Base-by-base conservation (phyloP, 768 basidiomycete species). In the Boletellus sp. region DNA sequence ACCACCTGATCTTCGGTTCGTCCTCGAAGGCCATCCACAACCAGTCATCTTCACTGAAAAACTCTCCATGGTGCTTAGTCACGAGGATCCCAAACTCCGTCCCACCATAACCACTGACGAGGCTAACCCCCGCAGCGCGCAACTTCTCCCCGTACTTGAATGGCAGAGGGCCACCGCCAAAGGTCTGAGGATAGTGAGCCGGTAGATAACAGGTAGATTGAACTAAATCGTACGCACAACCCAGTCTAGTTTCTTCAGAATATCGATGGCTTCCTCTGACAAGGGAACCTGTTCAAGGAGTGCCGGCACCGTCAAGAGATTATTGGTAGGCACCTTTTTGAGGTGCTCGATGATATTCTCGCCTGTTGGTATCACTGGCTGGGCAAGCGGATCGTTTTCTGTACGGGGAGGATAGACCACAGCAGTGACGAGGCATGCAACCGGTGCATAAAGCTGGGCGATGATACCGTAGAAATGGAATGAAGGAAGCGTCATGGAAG, bases 151-250 rank as follows among this genome's bases (percentile, higher is more conserved):
- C 75, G 1, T 65, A 53, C 3, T 58, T 61, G 45, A 67, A 54
- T 12, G 70, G 65, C 5, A 77, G 42, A 9, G 73, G 68, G 0
- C 72, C 74, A n/a, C 75, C 74, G 11, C 66, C 71, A 39, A 58
- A 75, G 0, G 56, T 7, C 75, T 76, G 22, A n/a, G 24, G 1
- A 45, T 1, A 4, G 1, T 46, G 17, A 47, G 39, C 22, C 3
- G 12, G 11, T 10, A 28, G n/a, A 13, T 8, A 16, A 6, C 10
- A 11, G 1, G 0, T 1, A 20, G 4, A 11, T 4, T 8, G 15
- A 2, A 7, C 20, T 16, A 9, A 24, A 40, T 35, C 10, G 2
- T 11, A 64, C 66, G 8, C 42, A 76, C 72, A 10, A 74, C 58
- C 24, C 31, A 51, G 1, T 61, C 42, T 1, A 73, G 16, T 6